These are phyloP conservation scores for Aspergillus ruber DNA, from an alignment of 2,329 filamentous ascomycete species.

Conservation along the genomic window DNA sequence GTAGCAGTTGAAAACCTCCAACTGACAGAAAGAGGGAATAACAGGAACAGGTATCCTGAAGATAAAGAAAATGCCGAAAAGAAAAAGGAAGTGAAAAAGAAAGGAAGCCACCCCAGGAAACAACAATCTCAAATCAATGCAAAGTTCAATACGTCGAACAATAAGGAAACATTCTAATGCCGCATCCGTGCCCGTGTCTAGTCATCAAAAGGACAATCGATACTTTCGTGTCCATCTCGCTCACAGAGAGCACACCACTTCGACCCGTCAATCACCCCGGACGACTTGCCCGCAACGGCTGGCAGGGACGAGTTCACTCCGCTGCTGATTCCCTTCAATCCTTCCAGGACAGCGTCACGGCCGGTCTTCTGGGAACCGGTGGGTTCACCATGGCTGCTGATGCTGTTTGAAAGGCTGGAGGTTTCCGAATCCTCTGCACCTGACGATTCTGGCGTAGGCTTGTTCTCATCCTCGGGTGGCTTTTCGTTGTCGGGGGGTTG, in stretches of 20 bases:
- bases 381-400: slow-evolving; percentile 9
- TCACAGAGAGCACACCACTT: slow-evolving; percentile 99
- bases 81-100: too few species aligned
- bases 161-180: too few species aligned
- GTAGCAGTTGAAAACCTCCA: slow-evolving; percentile 8
- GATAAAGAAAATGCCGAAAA: slow-evolving; percentile 3
- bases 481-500: slow-evolving; percentile 8
- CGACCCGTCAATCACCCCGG: slow-evolving; percentile 67
- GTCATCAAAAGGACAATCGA: slow-evolving; percentile 89
- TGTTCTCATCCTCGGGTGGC: slow-evolving; percentile 7
- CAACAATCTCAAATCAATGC: too few species aligned
- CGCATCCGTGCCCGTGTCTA: slow-evolving; percentile 12
- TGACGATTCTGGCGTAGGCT: slow-evolving; percentile 12
- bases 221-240: slow-evolving; percentile 91
- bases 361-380: slow-evolving; percentile 32
- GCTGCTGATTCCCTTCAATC: slow-evolving; percentile 35
- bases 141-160: too few species aligned
- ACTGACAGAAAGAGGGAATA: slow-evolving; percentile 2
- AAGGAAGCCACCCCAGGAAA: too few species aligned
- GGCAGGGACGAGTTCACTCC: slow-evolving; percentile 42
- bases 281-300: slow-evolving; percentile 71
- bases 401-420: slow-evolving; percentile 1
- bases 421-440: slow-evolving; percentile 7
- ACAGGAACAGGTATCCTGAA: slow-evolving; percentile 4
- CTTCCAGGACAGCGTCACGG: slow-evolving; percentile 37